Percentiles rank a stretch among this genome's conserved stretches.
Evolutionary conservation across 2,329 filamentous ascomycete species (phyloP).

Genomic region (Trichoderma atroviride): DNA sequence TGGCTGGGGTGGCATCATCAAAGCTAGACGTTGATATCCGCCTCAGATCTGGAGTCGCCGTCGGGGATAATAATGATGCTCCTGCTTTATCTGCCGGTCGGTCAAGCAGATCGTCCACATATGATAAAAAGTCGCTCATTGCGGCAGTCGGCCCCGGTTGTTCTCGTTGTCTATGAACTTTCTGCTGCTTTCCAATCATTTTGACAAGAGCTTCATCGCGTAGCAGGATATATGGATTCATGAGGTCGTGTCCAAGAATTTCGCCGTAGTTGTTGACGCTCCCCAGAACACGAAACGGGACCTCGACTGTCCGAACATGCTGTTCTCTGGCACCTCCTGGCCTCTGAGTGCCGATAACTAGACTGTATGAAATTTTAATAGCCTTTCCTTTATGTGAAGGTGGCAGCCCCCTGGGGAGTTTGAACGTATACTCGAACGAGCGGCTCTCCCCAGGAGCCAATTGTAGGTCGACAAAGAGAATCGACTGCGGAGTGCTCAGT

Average conservation of each 20-base stretch:
- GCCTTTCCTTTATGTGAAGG: slow-evolving; percentile 89
- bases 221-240: slow-evolving; percentile 89
- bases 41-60: slow-evolving; percentile 59
- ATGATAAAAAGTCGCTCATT: slow-evolving; percentile 70
- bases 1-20: slow-evolving; percentile 65
- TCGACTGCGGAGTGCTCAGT: slow-evolving; percentile 92
- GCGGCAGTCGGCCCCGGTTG: slow-evolving; percentile 42
- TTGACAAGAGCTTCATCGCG: slow-evolving; percentile 76
- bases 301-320: slow-evolving; percentile 85
- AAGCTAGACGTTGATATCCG: slow-evolving; percentile 51
- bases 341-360: slow-evolving; percentile 89
- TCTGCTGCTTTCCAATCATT: slow-evolving; percentile 39
- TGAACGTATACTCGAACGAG: slow-evolving; percentile 84
- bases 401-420: slow-evolving; percentile 83
- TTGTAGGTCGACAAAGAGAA: slow-evolving; percentile 90
- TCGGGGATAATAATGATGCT: slow-evolving; percentile 71
- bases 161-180: slow-evolving; percentile 33
- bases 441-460: slow-evolving; percentile 86
- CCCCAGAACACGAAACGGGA: slow-evolving; percentile 90
- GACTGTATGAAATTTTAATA: slow-evolving; percentile 89
- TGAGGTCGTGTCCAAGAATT: slow-evolving; percentile 88
- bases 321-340: slow-evolving; percentile 77
- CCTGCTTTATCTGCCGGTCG: slow-evolving; percentile 57
- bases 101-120: slow-evolving; percentile 74
- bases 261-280: slow-evolving; percentile 89